Evolutionary conservation across 2,329 filamentous ascomycete genomes (phyloP).

Genomic region (Fusarium sp.): DNA sequence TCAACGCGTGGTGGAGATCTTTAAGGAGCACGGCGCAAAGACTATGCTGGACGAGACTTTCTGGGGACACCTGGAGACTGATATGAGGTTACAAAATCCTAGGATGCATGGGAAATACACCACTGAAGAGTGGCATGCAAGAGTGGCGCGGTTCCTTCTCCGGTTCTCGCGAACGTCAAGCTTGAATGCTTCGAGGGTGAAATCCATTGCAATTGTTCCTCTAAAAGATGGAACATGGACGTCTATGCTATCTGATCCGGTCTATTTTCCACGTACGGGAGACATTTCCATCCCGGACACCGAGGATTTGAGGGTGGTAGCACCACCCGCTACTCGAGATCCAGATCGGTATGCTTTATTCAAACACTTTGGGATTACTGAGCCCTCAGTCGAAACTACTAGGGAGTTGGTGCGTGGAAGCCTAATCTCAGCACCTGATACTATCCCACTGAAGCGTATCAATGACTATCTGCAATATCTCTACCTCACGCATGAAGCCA

Average conservation of each 20-base stretch:
- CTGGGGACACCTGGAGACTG: fast-evolving
- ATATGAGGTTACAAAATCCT: fast-evolving
- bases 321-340: neutral
- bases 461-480: neutral
- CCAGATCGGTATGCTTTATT: neutral
- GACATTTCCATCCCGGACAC: neutral
- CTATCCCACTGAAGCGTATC: fast-evolving
- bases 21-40: neutral
- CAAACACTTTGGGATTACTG: neutral
- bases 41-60: neutral
- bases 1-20: neutral
- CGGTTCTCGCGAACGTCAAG: fast-evolving
- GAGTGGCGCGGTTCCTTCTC: neutral
- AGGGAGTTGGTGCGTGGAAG: fast-evolving
- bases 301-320: fast-evolving
- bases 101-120: neutral
- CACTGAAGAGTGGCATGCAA: neutral
- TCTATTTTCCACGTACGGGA: neutral
- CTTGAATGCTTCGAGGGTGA: neutral
- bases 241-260: neutral
- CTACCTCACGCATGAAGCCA: neutral
- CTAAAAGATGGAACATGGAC: neutral
- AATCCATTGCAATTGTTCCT: neutral
- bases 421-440: fast-evolving
- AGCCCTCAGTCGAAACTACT: fast-evolving